Evolutionary conservation across 352 stramenopile species (phyloP).

Genomic region (Phytophthora constricta): DNA sequence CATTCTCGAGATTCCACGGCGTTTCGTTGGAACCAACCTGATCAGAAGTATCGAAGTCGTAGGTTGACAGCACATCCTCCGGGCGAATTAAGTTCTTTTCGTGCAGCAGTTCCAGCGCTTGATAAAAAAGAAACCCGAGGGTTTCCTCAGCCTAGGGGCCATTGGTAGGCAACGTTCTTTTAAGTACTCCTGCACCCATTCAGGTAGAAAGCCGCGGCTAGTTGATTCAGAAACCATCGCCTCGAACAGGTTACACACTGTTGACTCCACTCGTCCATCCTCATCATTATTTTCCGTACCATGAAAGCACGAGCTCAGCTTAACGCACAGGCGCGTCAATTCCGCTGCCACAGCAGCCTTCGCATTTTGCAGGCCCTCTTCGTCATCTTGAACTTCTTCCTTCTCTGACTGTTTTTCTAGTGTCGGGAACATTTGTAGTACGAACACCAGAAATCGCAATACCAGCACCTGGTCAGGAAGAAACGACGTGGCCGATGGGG

Average conservation of each 20-base stretch:
- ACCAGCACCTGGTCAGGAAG: conserved; percentile 52
- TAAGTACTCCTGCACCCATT: conserved; percentile 66
- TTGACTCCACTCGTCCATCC: conserved; percentile 23
- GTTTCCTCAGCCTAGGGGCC: conserved; percentile 23
- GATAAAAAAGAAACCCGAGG: conserved; percentile 49
- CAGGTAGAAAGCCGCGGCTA: conserved; percentile 34
- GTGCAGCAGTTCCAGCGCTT: conserved; percentile 57
- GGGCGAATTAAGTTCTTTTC: conserved; percentile 55
- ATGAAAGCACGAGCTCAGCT: conserved; percentile 50
- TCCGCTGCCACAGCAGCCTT: conserved; percentile 60
- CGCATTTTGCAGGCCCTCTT: conserved; percentile 58
- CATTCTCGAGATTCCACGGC: conserved; percentile 53
- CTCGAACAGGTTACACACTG: conserved; percentile 41
- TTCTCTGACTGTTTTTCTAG: conserved; percentile 61
- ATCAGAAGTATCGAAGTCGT: conserved; percentile 22
- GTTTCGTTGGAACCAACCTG: not conserved
- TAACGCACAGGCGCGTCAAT: conserved; percentile 57
- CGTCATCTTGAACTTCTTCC: conserved; percentile 75
- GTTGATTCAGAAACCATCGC: conserved; percentile 24
- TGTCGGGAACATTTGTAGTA: conserved; percentile 60
- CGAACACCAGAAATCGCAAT: conserved; percentile 66
- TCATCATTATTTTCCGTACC: conserved; percentile 19
- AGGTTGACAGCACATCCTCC: conserved; percentile 41
- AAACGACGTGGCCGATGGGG: conserved; percentile 26
- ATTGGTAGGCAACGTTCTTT: conserved; percentile 47